phyloP scores from a whole-genome alignment of 331 rosid species.

The Spiraea crenata region DNA sequence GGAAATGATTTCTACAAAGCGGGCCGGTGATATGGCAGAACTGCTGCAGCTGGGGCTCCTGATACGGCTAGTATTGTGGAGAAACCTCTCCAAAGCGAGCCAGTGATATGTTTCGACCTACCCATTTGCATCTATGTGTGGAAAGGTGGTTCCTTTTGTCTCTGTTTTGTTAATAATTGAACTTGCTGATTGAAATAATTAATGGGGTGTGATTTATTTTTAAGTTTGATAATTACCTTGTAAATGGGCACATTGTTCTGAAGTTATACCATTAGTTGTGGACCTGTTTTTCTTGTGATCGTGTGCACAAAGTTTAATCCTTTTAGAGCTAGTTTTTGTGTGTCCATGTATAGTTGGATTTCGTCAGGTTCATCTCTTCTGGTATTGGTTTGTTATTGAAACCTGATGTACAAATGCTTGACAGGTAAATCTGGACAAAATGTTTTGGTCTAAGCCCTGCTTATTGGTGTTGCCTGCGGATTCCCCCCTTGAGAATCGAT shows the following conservation, averaged over 20 bases:
- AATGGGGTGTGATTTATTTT: neutral
- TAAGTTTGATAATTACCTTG: neutral
- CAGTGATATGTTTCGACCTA: slow-evolving; percentile 32
- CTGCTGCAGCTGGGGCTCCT: slow-evolving; percentile 53
- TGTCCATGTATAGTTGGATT: neutral
- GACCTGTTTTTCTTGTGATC: neutral
- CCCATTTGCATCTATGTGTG: too few species aligned
- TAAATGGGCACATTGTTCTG: neutral
- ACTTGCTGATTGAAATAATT: neutral
- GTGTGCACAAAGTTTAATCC: neutral
- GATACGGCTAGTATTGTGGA: slow-evolving; percentile 20
- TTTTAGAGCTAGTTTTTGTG: neutral
- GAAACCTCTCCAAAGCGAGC: slow-evolving; percentile 29
- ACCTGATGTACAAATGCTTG: neutral
- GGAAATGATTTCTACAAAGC: slow-evolving; percentile 28
- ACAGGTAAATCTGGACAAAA: slow-evolving; percentile 65
- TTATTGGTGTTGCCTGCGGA: slow-evolving; percentile 63
- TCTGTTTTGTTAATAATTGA: neutral
- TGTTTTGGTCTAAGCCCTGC: slow-evolving; percentile 85
- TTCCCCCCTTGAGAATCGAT: slow-evolving; percentile 63
- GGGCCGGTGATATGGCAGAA: slow-evolving; percentile 52
- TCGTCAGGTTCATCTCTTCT: neutral
- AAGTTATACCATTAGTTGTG: neutral
- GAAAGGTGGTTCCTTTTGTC: too few species aligned
- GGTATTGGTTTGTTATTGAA: neutral